Evolutionary conservation across 352 stramenopile species (phyloP).

Genomic region (Pseudoperonospora humuli): DNA sequence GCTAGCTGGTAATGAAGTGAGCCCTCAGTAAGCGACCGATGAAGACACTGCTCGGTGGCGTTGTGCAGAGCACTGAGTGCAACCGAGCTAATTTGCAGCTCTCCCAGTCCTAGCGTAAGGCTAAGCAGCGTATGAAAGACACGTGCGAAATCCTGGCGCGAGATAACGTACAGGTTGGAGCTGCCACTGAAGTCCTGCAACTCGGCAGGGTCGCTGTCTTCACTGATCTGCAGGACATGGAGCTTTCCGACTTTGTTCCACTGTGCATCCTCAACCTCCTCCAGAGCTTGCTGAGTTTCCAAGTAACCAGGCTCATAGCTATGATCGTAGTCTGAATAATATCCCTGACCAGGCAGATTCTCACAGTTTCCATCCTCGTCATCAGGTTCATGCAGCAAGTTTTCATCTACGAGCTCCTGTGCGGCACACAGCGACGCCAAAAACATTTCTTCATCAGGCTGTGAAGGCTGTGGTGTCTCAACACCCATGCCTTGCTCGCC

Average conservation of each 20-base stretch:
- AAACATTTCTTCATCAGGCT: slow-evolving; percentile 35
- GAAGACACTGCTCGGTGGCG: slow-evolving; percentile 58
- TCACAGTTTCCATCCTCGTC: slow-evolving; percentile 30
- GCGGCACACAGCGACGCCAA: slow-evolving; percentile 33
- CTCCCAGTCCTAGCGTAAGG: slow-evolving; percentile 25
- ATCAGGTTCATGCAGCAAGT: slow-evolving; percentile 31
- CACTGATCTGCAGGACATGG: slow-evolving; percentile 22
- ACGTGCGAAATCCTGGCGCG: slow-evolving; percentile 46
- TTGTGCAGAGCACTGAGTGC: slow-evolving; percentile 76
- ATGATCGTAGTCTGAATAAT: slow-evolving; percentile 66
- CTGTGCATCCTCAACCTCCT: slow-evolving; percentile 43
- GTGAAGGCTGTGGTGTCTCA: slow-evolving; percentile 14
- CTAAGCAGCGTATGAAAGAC: slow-evolving; percentile 37
- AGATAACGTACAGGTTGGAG: slow-evolving; percentile 55
- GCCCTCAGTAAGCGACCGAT: slow-evolving; percentile 47
- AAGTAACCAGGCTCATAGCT: slow-evolving; percentile 21
- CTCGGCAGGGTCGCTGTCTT: slow-evolving; percentile 21
- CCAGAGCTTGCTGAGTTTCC: slow-evolving; percentile 10
- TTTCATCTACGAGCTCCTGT: slow-evolving; percentile 41
- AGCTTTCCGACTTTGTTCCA: slow-evolving; percentile 38
- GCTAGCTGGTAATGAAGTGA: slow-evolving; percentile 49
- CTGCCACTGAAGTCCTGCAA: slow-evolving; percentile 21
- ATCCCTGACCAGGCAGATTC: slow-evolving; percentile 47
- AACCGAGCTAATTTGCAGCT: slow-evolving; percentile 52
- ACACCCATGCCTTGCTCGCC: slow-evolving; percentile 9